Evolutionary conservation across 2,329 filamentous ascomycete genomes (phyloP), one percentile per base, ranked within the genome.

Genomic region (Cladophialophora exuberans): DNA sequence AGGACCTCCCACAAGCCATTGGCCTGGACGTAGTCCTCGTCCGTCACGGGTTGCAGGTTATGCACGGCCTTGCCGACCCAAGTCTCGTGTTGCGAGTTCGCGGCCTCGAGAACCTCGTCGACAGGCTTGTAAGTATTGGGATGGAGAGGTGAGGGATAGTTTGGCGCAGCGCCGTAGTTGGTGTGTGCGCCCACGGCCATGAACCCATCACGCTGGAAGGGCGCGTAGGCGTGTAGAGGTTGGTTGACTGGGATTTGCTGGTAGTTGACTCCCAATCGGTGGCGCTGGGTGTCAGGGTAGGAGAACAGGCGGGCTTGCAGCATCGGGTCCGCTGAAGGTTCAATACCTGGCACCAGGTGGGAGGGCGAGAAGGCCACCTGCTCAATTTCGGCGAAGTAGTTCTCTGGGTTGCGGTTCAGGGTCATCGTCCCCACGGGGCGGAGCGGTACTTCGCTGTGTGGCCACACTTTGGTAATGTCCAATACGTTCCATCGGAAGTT

Each of bases 391-490:
- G 78, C 73, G 62, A 86, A 86, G 70, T 85, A 87, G 67, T 88
- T 86, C 42, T 75, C 67, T 1, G 77, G 66, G 56, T 83, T 83
- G 46, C 70, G 69, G 62, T 82, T 78, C 9, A 84, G 66, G 0
- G 73, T 77, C 61, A 84, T 67, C 39, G 73, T 72, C 13, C 82
- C 82, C 30, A 84, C 71, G 7, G 70, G 69, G 15, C 82, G 76
- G 9, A 86, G 73, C 1, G 86, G 85, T 20, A 85, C 81, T 41
- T 85, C 77, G 18, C 69, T 73, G 56, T 87, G 82, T 2, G 85
- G 85, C 85, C 85, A 88, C 62, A 85, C 79, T 70, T 88, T 86
- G 45, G 86, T 89, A 56, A 86, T 71, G 65, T 89, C 86, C 55
- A 89, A 86, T 59, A 88, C 73, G 69, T 84, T 85, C 76, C 79